Evolutionary conservation across 331 rosid species (phyloP), one percentile per base, ranked within the genome.

Genomic region (Dryas integrifolia): DNA sequence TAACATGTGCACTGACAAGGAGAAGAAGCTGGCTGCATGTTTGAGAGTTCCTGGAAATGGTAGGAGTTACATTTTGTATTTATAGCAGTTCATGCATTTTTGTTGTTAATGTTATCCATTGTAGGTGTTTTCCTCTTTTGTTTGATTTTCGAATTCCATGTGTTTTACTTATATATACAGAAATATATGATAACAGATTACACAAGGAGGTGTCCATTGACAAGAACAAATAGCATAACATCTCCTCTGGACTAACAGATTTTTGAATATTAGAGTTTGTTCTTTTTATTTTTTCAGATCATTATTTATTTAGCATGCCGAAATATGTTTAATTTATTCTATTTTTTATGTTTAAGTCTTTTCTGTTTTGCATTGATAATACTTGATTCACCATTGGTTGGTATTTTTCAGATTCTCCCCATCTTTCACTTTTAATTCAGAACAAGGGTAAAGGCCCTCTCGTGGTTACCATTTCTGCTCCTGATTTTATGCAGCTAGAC

Each of bases 11-110:
- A 80, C 73, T 2, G 73, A 67, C 15, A 58, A 77, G 71, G 76
- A 64, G 58, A 76, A 69, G 44, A 65, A 70, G 35, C 65, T 86
- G 76, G 77, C 80, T 68, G 87, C 85, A 3, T 83, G 89, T 78
- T 83, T 86, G 80, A 76, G 85, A 77, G 85, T 86, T 65, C 89
- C 85, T 0, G 83, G 89, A 81, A 67, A 86, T 69, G 85, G 87
- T 86, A 75, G 53, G 83, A 18, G 13, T 49, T 66, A 56, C 65
- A 72, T 45, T 40, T 53, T 56, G 67, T 67, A 13, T 30, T n/a
- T 59, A 59, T 14, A 47, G 4, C 60, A 21, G 35, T 58, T 2
- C 6, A 15, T 61, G 52, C 55, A 9, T 13, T 39, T 57, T 13
- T 48, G 3, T 16, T 55, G 30, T 35, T 15, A 35, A 60, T 64